phyloP scores from a whole-genome alignment of 2,329 filamentous ascomycete species.

The Epichloe sp. region DNA sequence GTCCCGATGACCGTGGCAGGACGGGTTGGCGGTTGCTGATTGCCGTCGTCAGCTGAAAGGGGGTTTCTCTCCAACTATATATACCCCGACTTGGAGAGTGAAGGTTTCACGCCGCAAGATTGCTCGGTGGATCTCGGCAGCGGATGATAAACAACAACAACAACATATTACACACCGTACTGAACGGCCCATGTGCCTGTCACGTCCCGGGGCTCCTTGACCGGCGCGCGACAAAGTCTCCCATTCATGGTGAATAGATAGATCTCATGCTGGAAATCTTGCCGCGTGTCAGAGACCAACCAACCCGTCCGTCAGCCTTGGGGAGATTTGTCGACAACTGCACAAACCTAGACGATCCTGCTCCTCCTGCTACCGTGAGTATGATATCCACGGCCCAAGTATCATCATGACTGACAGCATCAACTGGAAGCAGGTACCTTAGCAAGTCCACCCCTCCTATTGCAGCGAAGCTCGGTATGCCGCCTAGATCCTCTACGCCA shows the following conservation, averaged over 20 bases:
- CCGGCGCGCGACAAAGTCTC: slow-evolving; percentile 30
- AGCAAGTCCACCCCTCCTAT: no score
- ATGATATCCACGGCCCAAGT: neutral
- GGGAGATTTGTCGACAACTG: neutral
- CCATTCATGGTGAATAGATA: slow-evolving; percentile 25
- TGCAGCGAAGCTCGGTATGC: no score
- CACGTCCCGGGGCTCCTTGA: slow-evolving; percentile 25
- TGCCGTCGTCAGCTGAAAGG: no score
- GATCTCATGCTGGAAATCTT: slow-evolving; percentile 25
- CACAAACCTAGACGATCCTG: slow-evolving; percentile 10
- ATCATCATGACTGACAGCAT: neutral
- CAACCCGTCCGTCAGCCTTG: no score
- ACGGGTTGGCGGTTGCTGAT: slow-evolving; percentile 26
- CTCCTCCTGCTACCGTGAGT: slow-evolving; percentile 9
- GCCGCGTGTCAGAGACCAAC: neutral
- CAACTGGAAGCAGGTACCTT: neutral
- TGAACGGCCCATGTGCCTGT: slow-evolving; percentile 39
- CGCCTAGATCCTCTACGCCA: no score
- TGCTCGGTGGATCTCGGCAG: no score
- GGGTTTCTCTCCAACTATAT: no score
- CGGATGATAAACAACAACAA: no score
- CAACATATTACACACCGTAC: slow-evolving; percentile 20
- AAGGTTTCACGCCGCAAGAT: no score
- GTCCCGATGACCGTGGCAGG: slow-evolving; percentile 28
- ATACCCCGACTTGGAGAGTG: no score